phyloP scores from a whole-genome alignment of 805 yeast species.

The Wickerhamomyces silvicola region DNA sequence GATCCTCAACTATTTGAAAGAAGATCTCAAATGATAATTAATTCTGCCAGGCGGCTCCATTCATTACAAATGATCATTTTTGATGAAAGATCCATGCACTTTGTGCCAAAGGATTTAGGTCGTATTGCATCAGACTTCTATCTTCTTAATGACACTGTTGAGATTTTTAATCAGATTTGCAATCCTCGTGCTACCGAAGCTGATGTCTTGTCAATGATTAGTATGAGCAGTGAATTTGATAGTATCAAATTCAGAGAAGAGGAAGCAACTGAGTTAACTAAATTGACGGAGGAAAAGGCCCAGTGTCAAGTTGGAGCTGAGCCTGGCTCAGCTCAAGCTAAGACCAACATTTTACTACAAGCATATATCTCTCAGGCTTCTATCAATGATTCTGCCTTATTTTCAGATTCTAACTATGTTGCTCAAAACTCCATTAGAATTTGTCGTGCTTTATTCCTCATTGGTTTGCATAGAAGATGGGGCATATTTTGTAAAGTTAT shows the following conservation, averaged over 20 bases:
- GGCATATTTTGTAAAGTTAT: slow-evolving; percentile 70
- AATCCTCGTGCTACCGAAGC: slow-evolving; percentile 88
- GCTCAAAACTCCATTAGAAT: slow-evolving; percentile 95
- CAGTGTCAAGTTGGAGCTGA: slow-evolving; percentile 83
- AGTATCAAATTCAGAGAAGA: slow-evolving; percentile 84
- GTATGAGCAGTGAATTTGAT: slow-evolving; percentile 92
- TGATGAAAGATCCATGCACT: slow-evolving; percentile 76
- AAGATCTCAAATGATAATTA: slow-evolving; percentile 67
- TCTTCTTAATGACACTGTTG: slow-evolving; percentile 75
- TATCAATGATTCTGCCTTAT: slow-evolving; percentile 72
- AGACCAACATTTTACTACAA: slow-evolving; percentile 82
- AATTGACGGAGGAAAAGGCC: slow-evolving; percentile 49
- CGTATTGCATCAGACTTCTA: slow-evolving; percentile 94
- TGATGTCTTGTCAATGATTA: slow-evolving; percentile 78
- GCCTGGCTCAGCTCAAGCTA: slow-evolving; percentile 70
- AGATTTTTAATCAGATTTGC: slow-evolving; percentile 79
- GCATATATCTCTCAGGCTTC: slow-evolving; percentile 74
- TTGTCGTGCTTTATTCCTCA: slow-evolving; percentile 80
- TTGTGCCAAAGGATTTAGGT: slow-evolving; percentile 84
- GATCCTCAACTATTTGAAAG: slow-evolving; percentile 76
- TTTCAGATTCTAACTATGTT: slow-evolving; percentile 85
- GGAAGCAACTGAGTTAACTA: slow-evolving; percentile 67
- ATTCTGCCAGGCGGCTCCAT: slow-evolving; percentile 82
- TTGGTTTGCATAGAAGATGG: slow-evolving; percentile 90
- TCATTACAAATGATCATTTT: slow-evolving; percentile 87